Evolutionary conservation across 257 asterid species (phyloP).

Genomic region (Salvia splendens): DNA sequence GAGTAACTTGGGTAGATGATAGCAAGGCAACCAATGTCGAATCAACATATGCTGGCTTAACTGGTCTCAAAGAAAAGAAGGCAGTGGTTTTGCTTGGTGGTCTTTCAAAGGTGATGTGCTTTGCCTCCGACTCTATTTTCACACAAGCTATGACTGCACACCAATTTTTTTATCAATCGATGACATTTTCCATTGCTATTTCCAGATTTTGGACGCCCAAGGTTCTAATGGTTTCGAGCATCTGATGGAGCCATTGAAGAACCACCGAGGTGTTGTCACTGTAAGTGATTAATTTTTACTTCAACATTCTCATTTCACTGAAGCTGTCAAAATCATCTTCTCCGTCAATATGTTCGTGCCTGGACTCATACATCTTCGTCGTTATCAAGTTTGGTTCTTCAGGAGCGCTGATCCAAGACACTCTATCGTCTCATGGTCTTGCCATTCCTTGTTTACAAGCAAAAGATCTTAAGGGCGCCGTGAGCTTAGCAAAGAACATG

Average conservation of each 20-base stretch:
- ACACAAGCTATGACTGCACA: neutral
- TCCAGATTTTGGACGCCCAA: constrained; percentile 29
- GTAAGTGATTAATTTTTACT: constrained; percentile 26
- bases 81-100: constrained; percentile 44
- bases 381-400: constrained; percentile 43
- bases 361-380: constrained; percentile 4
- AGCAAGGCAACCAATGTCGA: constrained; percentile 52
- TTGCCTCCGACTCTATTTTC: neutral
- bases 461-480: constrained; percentile 32
- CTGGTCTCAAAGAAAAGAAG: constrained; percentile 37
- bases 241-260: constrained; percentile 38
- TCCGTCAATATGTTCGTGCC: neutral
- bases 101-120: constrained; percentile 32
- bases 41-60: constrained; percentile 41
- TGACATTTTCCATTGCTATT: neutral
- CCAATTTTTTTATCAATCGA: neutral
- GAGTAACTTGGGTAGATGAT: constrained; percentile 41
- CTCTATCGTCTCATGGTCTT: constrained; percentile 35
- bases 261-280: constrained; percentile 43
- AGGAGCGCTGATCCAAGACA: constrained; percentile 38
- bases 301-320: constrained; percentile 2
- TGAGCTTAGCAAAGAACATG: constrained; percentile 37
- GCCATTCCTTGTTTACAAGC: constrained; percentile 41
- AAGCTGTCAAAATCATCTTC: neutral
- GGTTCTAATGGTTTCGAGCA: constrained; percentile 41